Evolutionary conservation across 129 eudicot genomes (phyloP).

Genomic region (Lactuca saligna): DNA sequence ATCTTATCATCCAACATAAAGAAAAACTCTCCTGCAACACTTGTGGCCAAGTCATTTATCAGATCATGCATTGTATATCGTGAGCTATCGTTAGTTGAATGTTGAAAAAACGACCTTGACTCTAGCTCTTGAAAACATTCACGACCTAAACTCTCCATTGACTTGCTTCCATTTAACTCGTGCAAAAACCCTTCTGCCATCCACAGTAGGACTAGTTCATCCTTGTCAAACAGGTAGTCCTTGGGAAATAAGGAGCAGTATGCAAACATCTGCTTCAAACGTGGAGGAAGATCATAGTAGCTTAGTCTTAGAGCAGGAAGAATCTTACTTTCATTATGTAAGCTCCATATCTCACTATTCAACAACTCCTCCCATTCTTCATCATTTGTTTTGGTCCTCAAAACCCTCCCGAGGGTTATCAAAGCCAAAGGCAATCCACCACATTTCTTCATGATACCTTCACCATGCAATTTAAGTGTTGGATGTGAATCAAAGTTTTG

Average conservation of each 20-base stretch:
- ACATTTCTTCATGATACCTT: slow-evolving; percentile 29
- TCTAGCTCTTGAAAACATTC: slow-evolving; percentile 24
- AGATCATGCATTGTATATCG: slow-evolving; percentile 34
- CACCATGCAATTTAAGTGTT: slow-evolving; percentile 32
- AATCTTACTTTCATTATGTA: slow-evolving; percentile 4
- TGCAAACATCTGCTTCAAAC: slow-evolving; percentile 36
- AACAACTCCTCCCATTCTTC: slow-evolving; percentile 29
- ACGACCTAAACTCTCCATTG: slow-evolving; percentile 30
- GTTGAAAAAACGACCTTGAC: slow-evolving; percentile 30
- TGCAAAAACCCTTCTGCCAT: slow-evolving; percentile 37
- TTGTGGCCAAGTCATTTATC: slow-evolving; percentile 32
- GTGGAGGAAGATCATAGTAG: slow-evolving; percentile 39
- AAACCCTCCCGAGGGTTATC: slow-evolving; percentile 31
- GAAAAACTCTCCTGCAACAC: slow-evolving; percentile 31
- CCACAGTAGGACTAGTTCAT: slow-evolving; percentile 29
- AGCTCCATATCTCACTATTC: slow-evolving; percentile 32
- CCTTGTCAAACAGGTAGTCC: slow-evolving; percentile 32
- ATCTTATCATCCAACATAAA: slow-evolving; percentile 26
- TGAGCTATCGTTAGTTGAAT: background rate
- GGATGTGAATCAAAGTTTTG: slow-evolving; percentile 18
- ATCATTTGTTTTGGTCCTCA: slow-evolving; percentile 8
- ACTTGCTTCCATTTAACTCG: slow-evolving; percentile 1
- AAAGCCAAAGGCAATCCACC: slow-evolving; percentile 38
- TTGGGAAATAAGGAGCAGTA: slow-evolving; percentile 40
- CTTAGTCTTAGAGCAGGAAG: slow-evolving; percentile 39